Evolutionary conservation across 352 stramenopile species (phyloP).

Genomic region (Globisporangium alternatum): DNA sequence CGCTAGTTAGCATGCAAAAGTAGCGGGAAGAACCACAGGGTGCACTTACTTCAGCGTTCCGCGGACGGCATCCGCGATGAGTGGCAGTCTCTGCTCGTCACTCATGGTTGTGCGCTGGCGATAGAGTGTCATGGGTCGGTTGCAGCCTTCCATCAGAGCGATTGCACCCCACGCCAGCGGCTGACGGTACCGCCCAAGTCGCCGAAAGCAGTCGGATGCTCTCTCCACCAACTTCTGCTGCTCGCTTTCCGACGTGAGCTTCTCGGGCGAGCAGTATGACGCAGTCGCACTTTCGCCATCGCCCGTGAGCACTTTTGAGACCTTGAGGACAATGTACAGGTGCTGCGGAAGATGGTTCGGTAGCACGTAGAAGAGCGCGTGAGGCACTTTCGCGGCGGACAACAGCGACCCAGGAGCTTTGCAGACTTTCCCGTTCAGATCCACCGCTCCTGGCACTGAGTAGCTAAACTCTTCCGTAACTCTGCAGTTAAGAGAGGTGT

Average conservation of each 20-base stretch:
- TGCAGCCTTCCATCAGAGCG: conserved; percentile 36
- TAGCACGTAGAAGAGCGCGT: conserved; percentile 55
- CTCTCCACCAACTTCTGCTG: conserved; percentile 61
- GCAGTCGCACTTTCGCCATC: conserved; percentile 49
- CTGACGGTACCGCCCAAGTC: conserved; percentile 54
- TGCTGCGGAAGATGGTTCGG: conserved; percentile 45
- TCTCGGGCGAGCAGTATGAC: conserved; percentile 64
- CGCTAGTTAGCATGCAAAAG: neutral
- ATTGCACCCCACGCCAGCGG: conserved; percentile 62
- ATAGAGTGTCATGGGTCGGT: conserved; percentile 56
- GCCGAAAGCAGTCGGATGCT: conserved; percentile 34
- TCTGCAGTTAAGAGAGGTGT: conserved; percentile 46
- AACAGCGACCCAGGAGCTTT: neutral
- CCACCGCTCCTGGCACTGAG: conserved; percentile 24
- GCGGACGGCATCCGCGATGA: conserved; percentile 51
- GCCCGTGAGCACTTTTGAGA: conserved; percentile 57
- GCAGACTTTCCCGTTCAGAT: conserved; percentile 11
- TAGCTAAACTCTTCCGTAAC: conserved; percentile 72
- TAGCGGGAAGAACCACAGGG: neutral
- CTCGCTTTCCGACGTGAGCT: conserved; percentile 39
- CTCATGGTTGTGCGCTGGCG: conserved; percentile 53
- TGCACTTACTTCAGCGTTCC: conserved; percentile 45
- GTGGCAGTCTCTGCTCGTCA: conserved; percentile 54
- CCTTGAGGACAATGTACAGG: conserved; percentile 63
- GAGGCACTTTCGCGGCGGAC: conserved; percentile 1